These are phyloP conservation scores for Eutrema japonicum DNA, from an alignment of 345 rosid genomes.

Conservation along the genomic window DNA sequence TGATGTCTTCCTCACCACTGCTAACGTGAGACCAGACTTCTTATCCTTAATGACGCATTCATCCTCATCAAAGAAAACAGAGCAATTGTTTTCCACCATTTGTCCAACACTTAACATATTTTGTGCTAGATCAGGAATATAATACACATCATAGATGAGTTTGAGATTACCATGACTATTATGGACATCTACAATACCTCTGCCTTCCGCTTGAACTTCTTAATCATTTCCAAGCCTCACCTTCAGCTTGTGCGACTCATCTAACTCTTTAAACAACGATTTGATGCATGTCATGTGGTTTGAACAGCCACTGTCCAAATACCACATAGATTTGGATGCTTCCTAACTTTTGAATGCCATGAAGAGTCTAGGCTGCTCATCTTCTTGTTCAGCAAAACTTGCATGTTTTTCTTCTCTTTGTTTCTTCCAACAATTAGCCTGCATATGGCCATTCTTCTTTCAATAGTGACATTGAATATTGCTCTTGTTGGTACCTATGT, in stretches of 20 bases:
- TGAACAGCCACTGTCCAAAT: too few species aligned
- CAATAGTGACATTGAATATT: too few species aligned
- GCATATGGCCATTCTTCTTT: too few species aligned
- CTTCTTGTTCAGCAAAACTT: too few species aligned
- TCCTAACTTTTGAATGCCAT: too few species aligned
- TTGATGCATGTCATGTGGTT: too few species aligned
- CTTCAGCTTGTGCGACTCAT: neutral
- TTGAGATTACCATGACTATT: slow-evolving; percentile 17
- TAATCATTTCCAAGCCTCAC: slow-evolving; percentile 16
- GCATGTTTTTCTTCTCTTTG: too few species aligned
- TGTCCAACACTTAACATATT: neutral
- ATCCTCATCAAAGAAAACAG: neutral
- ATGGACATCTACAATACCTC: neutral
- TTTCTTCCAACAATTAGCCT: too few species aligned
- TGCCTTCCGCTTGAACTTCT: neutral
- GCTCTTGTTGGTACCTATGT: too few species aligned
- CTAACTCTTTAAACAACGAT: too few species aligned
- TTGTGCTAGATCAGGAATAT: slow-evolving; percentile 2
- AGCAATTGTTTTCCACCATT: neutral
- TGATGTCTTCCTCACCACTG: neutral
- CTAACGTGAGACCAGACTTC: neutral
- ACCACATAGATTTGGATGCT: too few species aligned
- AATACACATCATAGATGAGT: neutral
- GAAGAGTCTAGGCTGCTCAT: too few species aligned
- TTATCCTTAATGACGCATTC: neutral